Base-by-base conservation (phyloP, 2,329 filamentous ascomycete species). In the Phaeosphaeriaceae sp. region DNA sequence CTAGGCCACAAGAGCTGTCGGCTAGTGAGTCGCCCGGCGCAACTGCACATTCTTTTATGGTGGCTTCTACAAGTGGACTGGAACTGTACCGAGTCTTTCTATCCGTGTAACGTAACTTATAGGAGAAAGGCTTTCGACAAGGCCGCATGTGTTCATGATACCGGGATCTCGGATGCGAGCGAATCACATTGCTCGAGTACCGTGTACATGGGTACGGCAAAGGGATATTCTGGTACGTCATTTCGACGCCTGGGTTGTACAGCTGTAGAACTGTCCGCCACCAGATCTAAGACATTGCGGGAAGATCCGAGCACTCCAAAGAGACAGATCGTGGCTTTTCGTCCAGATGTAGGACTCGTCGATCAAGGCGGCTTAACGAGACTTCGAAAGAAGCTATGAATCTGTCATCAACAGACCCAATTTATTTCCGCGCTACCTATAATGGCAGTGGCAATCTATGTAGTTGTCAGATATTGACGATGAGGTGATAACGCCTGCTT, bases 251-350 rank as follows among this genome's bases (percentile, higher is more conserved):
- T 50, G 51, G 15, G 25, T 47, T 44, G 31, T 51, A 54, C 51
- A 21, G 57, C 25, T 56, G 52, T 57, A 48, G 46, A 53, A 54
- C 31, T 20, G 10, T 42, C 58, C 48, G 62, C 60, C 60, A 61
- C 57, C 52, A 57, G 57, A 61, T 67, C 58, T 59, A 40, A 61
- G 56, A 65, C 61, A 58, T 36, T 45, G 56, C 62, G 62, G 63
- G 57, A 63, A 54, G 52, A 55, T 54, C 48, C 48, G 58, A 61
- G 44, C 21, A 60, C 27, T 15, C 13, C 19, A 19, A 20, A 20
- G 25, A 27, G 7, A 20, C 20, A 33, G 17, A 25, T 19, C 54
- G 45, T 46, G 48, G 31, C 24, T 41, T 58, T 17, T 50, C 53
- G 31, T 11, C 7, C 11, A 11, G 31, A 36, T 48, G 44, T 60